Percentiles rank a stretch among this genome's conserved stretches.
These are phyloP conservation scores for Vitis vinifera DNA, from an alignment of 164 flowering plant genomes.

Conservation along the genomic window ASM3070453v1 NC_081808.1:2837501-2838000, in stretches of 20 bases:
- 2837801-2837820: not conserved
- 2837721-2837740: slow-evolving; percentile 29
- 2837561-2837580: too few relatives aligned
- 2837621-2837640: not conserved
- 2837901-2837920: not conserved
- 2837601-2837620: not conserved
- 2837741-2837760: slow-evolving; percentile 1
- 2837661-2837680: slow-evolving; percentile 64
- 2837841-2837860: slow-evolving; percentile 2
- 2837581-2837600: too few relatives aligned
- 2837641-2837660: slow-evolving; percentile 55
- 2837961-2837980: slow-evolving; percentile 2
- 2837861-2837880: slow-evolving; percentile 4
- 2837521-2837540: too few relatives aligned
- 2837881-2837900: not conserved
- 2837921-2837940: not conserved
- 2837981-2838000: not conserved
- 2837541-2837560: too few relatives aligned
- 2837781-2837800: slow-evolving; percentile 2
- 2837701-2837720: slow-evolving; percentile 62
- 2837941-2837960: not conserved
- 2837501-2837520: too few relatives aligned
- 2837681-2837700: slow-evolving; percentile 63
- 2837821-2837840: not conserved
- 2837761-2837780: not conserved